Percentiles rank a stretch among this genome's conserved stretches.
These are phyloP conservation scores for Halophytophthora batemanensis DNA, from an alignment of 352 stramenopile genomes.

Conservation along the genomic window DNA sequence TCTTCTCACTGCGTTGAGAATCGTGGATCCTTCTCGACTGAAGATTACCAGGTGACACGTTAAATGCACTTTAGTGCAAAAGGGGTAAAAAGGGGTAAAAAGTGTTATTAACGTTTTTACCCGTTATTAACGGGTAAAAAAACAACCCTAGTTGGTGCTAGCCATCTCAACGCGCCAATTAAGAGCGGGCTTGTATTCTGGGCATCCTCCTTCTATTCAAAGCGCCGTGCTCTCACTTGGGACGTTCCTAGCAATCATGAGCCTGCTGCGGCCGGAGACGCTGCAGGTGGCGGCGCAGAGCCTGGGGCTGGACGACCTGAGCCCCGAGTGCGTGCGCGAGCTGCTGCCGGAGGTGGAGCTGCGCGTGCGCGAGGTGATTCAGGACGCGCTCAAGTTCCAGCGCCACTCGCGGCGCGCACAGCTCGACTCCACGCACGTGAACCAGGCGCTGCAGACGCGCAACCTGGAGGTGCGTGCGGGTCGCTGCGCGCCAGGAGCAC, in stretches of 20 bases:
- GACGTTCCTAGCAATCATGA: constrained; percentile 46
- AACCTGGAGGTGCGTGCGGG: constrained; percentile 50
- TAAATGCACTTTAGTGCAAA: too few species aligned
- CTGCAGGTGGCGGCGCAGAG: constrained; percentile 73
- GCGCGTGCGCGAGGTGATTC: constrained; percentile 75
- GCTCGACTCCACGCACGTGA: constrained; percentile 66
- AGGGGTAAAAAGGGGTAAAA: too few species aligned
- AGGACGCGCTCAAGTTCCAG: constrained; percentile 86
- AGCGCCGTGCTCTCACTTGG: constrained; percentile 11
- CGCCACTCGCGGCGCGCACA: constrained; percentile 56
- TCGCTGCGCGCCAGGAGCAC: neutral
- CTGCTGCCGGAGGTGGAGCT: constrained; percentile 79
- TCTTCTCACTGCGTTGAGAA: too few species aligned
- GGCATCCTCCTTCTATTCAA: neutral
- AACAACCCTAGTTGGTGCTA: too few species aligned
- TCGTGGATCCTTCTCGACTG: too few species aligned
- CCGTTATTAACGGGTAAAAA: too few species aligned
- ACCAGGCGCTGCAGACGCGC: constrained; percentile 70
- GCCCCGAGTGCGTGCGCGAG: constrained; percentile 56
- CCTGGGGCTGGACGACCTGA: constrained; percentile 68
- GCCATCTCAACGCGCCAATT: neutral
- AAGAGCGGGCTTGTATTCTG: neutral
- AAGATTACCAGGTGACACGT: too few species aligned
- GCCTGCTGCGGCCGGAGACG: constrained; percentile 64
- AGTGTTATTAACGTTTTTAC: too few species aligned